Evolutionary conservation across 176 grass and related monocot genomes (phyloP).

Genomic region (Paspalum notatum): DNA sequence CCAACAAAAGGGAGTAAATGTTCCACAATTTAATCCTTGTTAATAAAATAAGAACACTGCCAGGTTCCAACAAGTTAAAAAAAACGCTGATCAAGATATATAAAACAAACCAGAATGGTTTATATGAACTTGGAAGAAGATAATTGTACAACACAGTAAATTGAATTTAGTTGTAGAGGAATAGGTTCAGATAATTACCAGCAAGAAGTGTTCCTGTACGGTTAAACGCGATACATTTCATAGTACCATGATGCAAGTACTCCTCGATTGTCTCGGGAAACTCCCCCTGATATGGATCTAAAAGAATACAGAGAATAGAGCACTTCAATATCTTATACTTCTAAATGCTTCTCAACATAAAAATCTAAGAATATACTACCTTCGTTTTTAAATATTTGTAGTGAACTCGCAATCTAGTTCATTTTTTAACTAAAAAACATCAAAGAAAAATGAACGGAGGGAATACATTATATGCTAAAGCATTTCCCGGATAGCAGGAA

Average conservation of each 20-base stretch:
- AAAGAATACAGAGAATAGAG: conserved; percentile 41
- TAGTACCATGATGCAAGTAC: conserved; percentile 94
- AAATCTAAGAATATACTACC: conserved; percentile 22
- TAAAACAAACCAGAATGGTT: conserved; percentile 18
- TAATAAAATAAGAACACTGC: conserved; percentile 24
- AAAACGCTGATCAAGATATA: background rate
- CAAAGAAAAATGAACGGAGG: too few species aligned
- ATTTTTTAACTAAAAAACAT: too few species aligned
- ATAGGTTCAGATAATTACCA: conserved; percentile 54
- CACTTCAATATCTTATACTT: conserved; percentile 23
- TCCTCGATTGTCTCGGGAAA: conserved; percentile 99
- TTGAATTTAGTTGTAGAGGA: conserved; percentile 14
- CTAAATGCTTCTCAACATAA: conserved; percentile 11
- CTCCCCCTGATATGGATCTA: conserved; percentile 97
- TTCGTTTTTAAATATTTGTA: too few species aligned
- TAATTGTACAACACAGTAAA: background rate
- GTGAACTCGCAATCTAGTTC: too few species aligned
- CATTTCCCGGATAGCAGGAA: conserved; percentile 17
- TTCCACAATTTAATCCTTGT: conserved; percentile 24
- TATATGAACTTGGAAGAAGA: conserved; percentile 21
- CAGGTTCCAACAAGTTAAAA: conserved; percentile 6
- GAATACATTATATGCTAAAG: background rate
- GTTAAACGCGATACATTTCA: conserved; percentile 99
- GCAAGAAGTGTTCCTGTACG: conserved; percentile 93
- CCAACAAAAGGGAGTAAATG: conserved; percentile 9